Evolutionary conservation across 495 filamentous ascomycete species (phyloP), one percentile per base, ranked within the genome.

Genomic region (Aspergillus egyptiacus): DNA sequence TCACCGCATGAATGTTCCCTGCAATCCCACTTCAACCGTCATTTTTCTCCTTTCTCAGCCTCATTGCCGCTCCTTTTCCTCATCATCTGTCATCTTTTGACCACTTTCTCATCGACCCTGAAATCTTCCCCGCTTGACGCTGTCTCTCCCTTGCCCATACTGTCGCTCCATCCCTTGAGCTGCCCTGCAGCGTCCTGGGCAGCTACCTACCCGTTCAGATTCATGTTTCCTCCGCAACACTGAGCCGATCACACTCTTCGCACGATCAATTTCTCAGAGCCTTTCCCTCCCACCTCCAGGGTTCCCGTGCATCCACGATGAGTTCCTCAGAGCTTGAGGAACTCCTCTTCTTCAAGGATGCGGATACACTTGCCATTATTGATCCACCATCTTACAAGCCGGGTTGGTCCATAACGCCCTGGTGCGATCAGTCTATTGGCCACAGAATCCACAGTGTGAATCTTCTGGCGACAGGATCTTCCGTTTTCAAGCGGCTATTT

Each of bases 281-380:
- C n/a, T n/a, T n/a, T n/a, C n/a, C n/a, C n/a, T n/a, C n/a, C n/a
- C n/a, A n/a, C n/a, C n/a, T n/a, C n/a, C n/a, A n/a, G 24, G 8
- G 24, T 5, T 27, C 24, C 8, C 24, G 4, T 31, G 1, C 24
- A 30, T 33, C 41, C 9, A 33, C 41, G 15, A 48, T 53, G 51
- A 32, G 33, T 35, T 13, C 17, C 10, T 28, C 43, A 3, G 39
- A 28, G 19, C 37, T 48, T 17, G n/a, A 3, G 9, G 44, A 51
- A 3, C 24, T 67, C 1, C 46, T 72, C 15, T 37, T 68, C 10
- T 61, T 72, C 28, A 38, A 60, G 5, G 62, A 64, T 10, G 77
- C 67, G 14, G 73, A 80, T 41, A 84, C 82, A 0, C 62, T 80
- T 11, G 68, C 80, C 6, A 70, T 73, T 41, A 78, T 85, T 38